Base-by-base conservation (phyloP, 305 asterid genomes). In the Petunia hybrid region DNA sequence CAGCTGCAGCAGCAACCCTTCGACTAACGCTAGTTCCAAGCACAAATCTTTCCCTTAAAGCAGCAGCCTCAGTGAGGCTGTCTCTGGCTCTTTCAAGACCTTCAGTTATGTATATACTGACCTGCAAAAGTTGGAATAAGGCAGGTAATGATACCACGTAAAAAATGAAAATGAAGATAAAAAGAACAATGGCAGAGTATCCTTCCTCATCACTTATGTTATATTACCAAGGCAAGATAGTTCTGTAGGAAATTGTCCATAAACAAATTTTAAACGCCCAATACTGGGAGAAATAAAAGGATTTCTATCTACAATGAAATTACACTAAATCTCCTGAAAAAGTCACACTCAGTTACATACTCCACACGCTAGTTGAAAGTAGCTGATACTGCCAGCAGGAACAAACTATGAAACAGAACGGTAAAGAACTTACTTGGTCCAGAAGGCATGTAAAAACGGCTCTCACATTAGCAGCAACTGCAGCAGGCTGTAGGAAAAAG, bases 71-170 rank as follows among this genome's bases (percentile, higher is more conserved):
- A 60, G 91, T 93, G 75, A 96, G 91, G 86, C 97, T 85, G 81
- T 94, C 98, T 69, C 98, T 93, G 80, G 98, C 92, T 88, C 98
- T 90, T 86, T 97, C 98, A 81, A 97, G 97, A 80, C 98, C 99
- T 82, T 97, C 98, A 13, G 99, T 94, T 79, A 91, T 91, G 85
- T 97, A 94, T 80, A 78, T 87, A 81, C 98, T 89, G 80, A 93
- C 98, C 99, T 97, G 91, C 51, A 82, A 76, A 77, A 81, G 80
- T 38, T 41, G 14, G 65, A 60, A 55, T 10, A 73, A 64, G 38
- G 56, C 75, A 71, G 55, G n/a, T 40, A 38, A 77, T 2, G 40
- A 56, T 6, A 84, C 74, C 66, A 12, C n/a, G 45, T 53, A 53
- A 56, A 38, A 78, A 22, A 16, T n/a, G 67, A 68, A 36, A 69